These are phyloP conservation scores for Phytopythium oedochilum DNA, from an alignment of 352 stramenopile genomes.

Conservation along the genomic window DNA sequence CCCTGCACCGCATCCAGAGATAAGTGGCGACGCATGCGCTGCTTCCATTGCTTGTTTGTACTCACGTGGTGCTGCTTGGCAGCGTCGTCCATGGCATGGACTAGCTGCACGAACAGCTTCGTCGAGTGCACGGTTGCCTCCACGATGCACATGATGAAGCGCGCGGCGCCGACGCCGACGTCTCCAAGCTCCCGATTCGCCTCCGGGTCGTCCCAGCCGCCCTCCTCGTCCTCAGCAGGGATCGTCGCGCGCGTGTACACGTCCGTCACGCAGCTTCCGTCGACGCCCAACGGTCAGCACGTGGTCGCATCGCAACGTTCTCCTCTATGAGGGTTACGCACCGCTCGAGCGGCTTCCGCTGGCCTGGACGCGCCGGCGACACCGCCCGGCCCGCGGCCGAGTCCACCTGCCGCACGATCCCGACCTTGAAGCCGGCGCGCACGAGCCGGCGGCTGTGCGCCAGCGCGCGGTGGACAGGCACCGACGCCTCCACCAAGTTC, in stretches of 20 bases:
- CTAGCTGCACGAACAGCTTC: constrained; percentile 24
- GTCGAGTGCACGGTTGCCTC: constrained; percentile 30
- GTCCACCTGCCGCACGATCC: constrained; percentile 63
- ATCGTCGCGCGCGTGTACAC: constrained; percentile 48
- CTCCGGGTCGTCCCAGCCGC: not conserved
- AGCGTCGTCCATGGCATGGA: constrained; percentile 24
- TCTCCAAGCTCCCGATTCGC: not conserved
- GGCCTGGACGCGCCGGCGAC: constrained; percentile 3
- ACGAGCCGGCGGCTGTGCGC: constrained; percentile 42
- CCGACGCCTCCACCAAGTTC: constrained; percentile 40
- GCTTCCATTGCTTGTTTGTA: no score
- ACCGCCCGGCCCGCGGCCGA: constrained; percentile 20
- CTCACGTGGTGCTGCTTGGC: constrained; percentile 16
- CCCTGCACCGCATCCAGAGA: no score
- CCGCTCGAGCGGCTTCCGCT: constrained; percentile 28
- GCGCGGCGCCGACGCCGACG: constrained; percentile 3
- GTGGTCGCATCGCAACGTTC: no score
- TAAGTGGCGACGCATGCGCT: no score
- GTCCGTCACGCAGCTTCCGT: constrained; percentile 28
- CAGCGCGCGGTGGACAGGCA: constrained; percentile 38
- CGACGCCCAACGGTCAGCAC: no score
- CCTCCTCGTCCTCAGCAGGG: constrained; percentile 13
- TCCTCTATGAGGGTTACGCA: no score
- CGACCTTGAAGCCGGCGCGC: constrained; percentile 45
- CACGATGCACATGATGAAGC: constrained; percentile 35